Conservation (phyloP, 768 basidiomycete genomes). For the Pleurotus djamor region DNA sequence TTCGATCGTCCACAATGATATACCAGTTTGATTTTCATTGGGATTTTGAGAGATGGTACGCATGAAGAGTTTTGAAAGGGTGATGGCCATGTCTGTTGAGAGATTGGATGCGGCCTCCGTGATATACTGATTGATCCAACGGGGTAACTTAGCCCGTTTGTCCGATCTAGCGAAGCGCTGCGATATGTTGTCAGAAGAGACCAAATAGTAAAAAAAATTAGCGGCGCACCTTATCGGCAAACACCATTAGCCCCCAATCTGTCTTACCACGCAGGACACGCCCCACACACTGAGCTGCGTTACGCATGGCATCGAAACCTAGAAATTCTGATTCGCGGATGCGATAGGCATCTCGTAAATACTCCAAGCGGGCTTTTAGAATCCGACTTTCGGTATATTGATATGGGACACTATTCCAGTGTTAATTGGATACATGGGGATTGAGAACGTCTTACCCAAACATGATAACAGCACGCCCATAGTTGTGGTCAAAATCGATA, state of each 20-base stretch:
- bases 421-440: not conserved
- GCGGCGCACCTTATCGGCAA: conserved; percentile 89
- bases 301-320: conserved; percentile 99
- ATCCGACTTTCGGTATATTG: conserved; percentile 99
- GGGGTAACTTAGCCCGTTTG: conserved; percentile 92
- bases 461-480: conserved; percentile 99
- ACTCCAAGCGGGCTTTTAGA: conserved; percentile 94
- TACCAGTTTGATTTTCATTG: conserved; percentile 92
- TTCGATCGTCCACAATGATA: conserved; percentile 93
- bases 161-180: conserved; percentile 92
- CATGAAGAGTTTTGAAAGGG: conserved; percentile 94
- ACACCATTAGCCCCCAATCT: conserved; percentile 99
- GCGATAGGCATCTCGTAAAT: conserved; percentile 96
- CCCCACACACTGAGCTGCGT: conserved; percentile 98
- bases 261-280: conserved; percentile 98
- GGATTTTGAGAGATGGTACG: conserved; percentile 98
- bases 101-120: conserved; percentile 98
- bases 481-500: conserved; percentile 99
- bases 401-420: conserved; percentile 71
- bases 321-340: conserved; percentile 98
- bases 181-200: conserved; percentile 1
- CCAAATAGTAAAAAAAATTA: not conserved
- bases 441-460: conserved; percentile 69
- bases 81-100: conserved; percentile 97
- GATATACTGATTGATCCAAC: conserved; percentile 99